phyloP scores from a whole-genome alignment of 495 filamentous ascomycete species.

The Xylona heveae region DNA sequence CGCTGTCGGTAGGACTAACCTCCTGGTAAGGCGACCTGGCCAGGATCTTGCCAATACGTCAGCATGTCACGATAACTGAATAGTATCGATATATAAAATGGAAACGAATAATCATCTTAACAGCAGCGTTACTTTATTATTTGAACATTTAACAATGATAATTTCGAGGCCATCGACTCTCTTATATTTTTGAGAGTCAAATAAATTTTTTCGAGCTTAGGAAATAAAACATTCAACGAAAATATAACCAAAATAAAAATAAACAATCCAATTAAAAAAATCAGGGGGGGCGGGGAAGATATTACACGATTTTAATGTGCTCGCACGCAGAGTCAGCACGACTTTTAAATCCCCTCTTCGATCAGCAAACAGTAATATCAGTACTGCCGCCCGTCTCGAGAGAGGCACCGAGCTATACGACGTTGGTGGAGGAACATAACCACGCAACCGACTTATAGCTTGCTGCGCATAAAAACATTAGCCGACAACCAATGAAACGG shows the following conservation, averaged over 20 bases:
- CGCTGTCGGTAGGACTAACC: slow-evolving; percentile 37
- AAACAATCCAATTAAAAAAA: neutral
- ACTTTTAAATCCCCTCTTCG: slow-evolving; percentile 51
- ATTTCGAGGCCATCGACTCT: slow-evolving; percentile 13
- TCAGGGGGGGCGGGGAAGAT: slow-evolving; percentile 1
- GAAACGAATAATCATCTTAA: too few species aligned
- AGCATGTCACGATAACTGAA: neutral
- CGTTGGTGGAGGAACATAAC: slow-evolving; percentile 40
- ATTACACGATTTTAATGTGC: slow-evolving; percentile 41
- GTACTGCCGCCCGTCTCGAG: slow-evolving; percentile 55
- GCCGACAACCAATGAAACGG: too few species aligned
- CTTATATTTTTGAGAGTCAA: neutral
- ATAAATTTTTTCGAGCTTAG: neutral
- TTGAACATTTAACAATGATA: slow-evolving; percentile 9
- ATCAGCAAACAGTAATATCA: slow-evolving; percentile 73
- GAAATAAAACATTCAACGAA: neutral
- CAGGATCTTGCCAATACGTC: slow-evolving; percentile 28
- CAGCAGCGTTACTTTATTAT: too few species aligned
- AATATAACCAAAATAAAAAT: too few species aligned
- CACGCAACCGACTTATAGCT: slow-evolving; percentile 55
- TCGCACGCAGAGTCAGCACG: slow-evolving; percentile 71
- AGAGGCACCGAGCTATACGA: slow-evolving; percentile 43
- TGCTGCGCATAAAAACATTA: slow-evolving; percentile 23
- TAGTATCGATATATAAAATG: neutral
- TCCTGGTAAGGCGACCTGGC: slow-evolving; percentile 75